Conservation (phyloP, 2,329 filamentous ascomycete species). For the Arthrobotrys sphaeroides region DNA sequence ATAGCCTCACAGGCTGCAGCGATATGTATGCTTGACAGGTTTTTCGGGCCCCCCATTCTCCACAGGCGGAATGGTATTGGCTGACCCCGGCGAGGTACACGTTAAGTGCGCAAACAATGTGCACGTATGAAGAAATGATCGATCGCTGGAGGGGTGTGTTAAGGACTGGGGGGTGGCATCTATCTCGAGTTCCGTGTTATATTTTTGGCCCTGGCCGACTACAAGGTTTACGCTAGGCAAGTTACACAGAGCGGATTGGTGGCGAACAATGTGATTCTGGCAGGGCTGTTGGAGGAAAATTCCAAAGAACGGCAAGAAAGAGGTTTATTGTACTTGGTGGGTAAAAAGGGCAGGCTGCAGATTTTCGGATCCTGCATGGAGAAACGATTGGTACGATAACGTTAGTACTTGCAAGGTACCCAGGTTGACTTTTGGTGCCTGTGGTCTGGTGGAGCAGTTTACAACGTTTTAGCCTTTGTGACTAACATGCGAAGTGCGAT, state of each 20-base stretch:
- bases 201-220: not conserved
- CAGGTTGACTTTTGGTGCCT: not conserved
- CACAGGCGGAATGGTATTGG: not conserved
- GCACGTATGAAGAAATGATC: too few species aligned
- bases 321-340: too few species aligned
- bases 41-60: conserved; percentile 10
- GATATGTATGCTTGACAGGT: not conserved
- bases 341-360: not conserved
- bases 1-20: conserved; percentile 25
- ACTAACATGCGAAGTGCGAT: conserved; percentile 7
- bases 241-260: not conserved
- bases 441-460: not conserved
- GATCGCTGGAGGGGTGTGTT: too few species aligned
- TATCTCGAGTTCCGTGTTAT: not conserved
- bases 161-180: not conserved
- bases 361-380: not conserved
- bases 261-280: not conserved
- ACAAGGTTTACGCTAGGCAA: not conserved
- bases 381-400: not conserved
- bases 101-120: too few species aligned
- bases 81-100: not conserved
- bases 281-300: not conserved
- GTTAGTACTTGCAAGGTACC: conserved; percentile 5
- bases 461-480: not conserved
- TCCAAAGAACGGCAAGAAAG: not conserved